Evolutionary conservation across 129 eudicot species (phyloP).

Genomic region (Centrapalus pauciflorus): DNA sequence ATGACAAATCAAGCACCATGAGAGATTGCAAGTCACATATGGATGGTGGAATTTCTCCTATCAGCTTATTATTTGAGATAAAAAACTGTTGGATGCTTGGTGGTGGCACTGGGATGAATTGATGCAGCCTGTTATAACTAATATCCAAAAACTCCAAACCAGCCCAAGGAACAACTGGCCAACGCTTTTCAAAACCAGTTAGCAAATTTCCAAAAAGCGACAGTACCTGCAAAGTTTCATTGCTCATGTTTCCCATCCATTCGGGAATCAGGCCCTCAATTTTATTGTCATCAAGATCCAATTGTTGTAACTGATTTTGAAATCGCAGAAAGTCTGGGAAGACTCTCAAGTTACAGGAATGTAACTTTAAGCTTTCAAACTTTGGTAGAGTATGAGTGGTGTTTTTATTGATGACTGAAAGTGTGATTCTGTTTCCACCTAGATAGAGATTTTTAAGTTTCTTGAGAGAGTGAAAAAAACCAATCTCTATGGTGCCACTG

Average conservation of each 20-base stretch:
- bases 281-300: constrained; percentile 4
- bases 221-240: background rate
- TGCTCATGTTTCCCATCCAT: constrained; percentile 20
- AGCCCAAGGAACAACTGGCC: constrained; percentile 19
- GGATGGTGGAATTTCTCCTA: constrained; percentile 15
- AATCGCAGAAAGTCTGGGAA: constrained; percentile 15
- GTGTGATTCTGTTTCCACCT: constrained; percentile 8
- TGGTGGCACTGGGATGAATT: constrained; percentile 17
- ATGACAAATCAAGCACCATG: constrained; percentile 11
- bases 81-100: background rate
- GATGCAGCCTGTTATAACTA: constrained; percentile 17
- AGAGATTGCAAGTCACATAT: constrained; percentile 10
- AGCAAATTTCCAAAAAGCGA: background rate
- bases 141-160: background rate
- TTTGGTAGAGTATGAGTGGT: background rate
- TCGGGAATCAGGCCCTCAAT: constrained; percentile 11
- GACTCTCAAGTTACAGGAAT: constrained; percentile 17
- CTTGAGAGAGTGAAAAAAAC: constrained; percentile 1
- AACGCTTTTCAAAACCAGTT: constrained; percentile 10
- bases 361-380: background rate
- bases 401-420: background rate
- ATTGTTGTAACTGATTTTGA: background rate
- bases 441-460: background rate
- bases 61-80: constrained; percentile 11
- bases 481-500: constrained; percentile 13